Evolutionary conservation across 306 rosid species (phyloP).

Genomic region (Potentilla sterilis): DNA sequence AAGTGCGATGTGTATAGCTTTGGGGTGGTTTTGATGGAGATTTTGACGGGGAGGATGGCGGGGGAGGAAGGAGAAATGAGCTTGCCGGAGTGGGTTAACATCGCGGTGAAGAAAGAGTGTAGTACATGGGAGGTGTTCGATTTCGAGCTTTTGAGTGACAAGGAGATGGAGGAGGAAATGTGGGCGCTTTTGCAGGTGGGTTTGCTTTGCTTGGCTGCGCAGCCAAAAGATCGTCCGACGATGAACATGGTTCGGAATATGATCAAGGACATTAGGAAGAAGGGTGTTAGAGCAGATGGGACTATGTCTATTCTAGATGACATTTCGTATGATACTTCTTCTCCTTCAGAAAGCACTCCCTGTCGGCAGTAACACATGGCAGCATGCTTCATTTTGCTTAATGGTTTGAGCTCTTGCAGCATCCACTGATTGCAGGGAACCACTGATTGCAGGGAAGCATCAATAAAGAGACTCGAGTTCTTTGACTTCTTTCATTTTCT

Average conservation of each 20-base stretch:
- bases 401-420: neutral
- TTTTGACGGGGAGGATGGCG: slow-evolving; percentile 23
- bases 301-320: slow-evolving; percentile 17
- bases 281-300: slow-evolving; percentile 8
- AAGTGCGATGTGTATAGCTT: slow-evolving; percentile 33
- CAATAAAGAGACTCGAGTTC: neutral
- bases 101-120: slow-evolving; percentile 1
- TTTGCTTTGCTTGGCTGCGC: slow-evolving; percentile 24
- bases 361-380: neutral
- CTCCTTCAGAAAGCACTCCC: slow-evolving; percentile 1
- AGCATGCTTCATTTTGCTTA: neutral
- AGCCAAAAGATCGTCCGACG: slow-evolving; percentile 25
- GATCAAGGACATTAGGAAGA: slow-evolving; percentile 25
- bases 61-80: slow-evolving; percentile 7
- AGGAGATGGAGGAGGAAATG: slow-evolving; percentile 23
- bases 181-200: slow-evolving; percentile 23
- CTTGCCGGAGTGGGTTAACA: slow-evolving; percentile 11
- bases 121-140: slow-evolving; percentile 26
- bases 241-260: slow-evolving; percentile 27
- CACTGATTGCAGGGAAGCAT: neutral
- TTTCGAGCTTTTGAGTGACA: slow-evolving; percentile 25
- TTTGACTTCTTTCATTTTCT: slow-evolving; percentile 2
- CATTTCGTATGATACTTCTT: slow-evolving; percentile 11
- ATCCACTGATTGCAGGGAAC: neutral
- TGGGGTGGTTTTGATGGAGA: slow-evolving; percentile 35